Evolutionary conservation across 176 grass and related monocot genomes (phyloP).

Genomic region (Carex cristatella): DNA sequence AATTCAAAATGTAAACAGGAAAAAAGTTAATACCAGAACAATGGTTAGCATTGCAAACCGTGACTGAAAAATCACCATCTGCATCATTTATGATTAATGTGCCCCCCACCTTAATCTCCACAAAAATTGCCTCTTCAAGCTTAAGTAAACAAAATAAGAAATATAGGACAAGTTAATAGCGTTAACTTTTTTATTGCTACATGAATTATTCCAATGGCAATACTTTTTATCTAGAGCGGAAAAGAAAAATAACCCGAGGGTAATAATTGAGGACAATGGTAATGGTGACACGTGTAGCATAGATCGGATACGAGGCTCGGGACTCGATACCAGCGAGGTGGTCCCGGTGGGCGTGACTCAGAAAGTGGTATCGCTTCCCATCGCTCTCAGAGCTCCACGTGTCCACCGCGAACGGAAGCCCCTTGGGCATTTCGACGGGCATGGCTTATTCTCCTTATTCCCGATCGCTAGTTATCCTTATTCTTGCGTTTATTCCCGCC

Average conservation of each 20-base stretch:
- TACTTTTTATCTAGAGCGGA: not conserved
- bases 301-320: slow-evolving; percentile 33
- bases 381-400: slow-evolving; percentile 53
- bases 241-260: slow-evolving; percentile 32
- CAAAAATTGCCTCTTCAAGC: slow-evolving; percentile 37
- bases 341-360: slow-evolving; percentile 78
- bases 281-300: slow-evolving; percentile 63
- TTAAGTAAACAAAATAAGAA: not conserved
- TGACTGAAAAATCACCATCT: slow-evolving; percentile 47
- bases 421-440: slow-evolving; percentile 67
- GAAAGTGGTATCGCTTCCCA: slow-evolving; percentile 62
- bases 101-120: slow-evolving; percentile 64
- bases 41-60: slow-evolving; percentile 72
- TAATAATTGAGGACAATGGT: slow-evolving; percentile 42
- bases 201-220: not conserved
- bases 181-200: not conserved
- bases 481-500: not conserved
- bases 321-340: slow-evolving; percentile 39
- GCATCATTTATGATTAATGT: slow-evolving; percentile 52
- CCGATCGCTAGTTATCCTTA: not conserved
- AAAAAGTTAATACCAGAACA: slow-evolving; percentile 44
- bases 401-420: slow-evolving; percentile 77
- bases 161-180: not conserved
- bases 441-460: slow-evolving; percentile 14
- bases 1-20: not conserved